phyloP scores from a whole-genome alignment of 345 rosid species.

The Erucastrum elatum region DNA sequence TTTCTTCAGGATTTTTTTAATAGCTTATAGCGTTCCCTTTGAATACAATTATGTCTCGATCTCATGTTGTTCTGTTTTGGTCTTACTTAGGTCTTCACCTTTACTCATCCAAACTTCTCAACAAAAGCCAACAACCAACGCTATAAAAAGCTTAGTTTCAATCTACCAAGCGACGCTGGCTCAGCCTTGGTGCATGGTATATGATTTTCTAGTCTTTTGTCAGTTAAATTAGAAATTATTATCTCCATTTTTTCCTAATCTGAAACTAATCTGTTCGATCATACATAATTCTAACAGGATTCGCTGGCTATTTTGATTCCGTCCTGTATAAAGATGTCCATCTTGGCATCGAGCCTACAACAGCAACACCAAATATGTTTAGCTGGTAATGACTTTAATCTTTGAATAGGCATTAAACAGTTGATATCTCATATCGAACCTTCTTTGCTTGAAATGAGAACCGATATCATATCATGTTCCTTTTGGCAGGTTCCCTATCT shows the following conservation, averaged over 20 bases:
- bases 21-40: background rate
- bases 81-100: conserved; percentile 72
- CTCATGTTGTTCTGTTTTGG: conserved; percentile 12
- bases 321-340: conserved; percentile 89
- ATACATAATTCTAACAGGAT: conserved; percentile 51
- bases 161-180: conserved; percentile 67
- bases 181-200: conserved; percentile 91
- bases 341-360: conserved; percentile 92
- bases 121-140: conserved; percentile 67
- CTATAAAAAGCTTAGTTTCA: conserved; percentile 74
- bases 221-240: background rate
- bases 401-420: background rate
- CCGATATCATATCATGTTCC: background rate
- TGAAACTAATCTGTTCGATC: conserved; percentile 12
- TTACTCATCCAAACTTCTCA: conserved; percentile 75
- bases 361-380: conserved; percentile 96
- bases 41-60: conserved; percentile 5
- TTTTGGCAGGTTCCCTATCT: conserved; percentile 82
- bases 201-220: background rate
- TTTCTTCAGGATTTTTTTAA: background rate
- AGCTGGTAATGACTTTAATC: conserved; percentile 66
- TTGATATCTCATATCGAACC: background rate
- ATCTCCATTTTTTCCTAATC: conserved; percentile 1
- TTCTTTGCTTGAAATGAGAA: background rate
- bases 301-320: conserved; percentile 95